Evolutionary conservation across 2,329 filamentous ascomycete species (phyloP), one percentile per base, ranked within the genome.

Genomic region (Aspergillus tamarii): DNA sequence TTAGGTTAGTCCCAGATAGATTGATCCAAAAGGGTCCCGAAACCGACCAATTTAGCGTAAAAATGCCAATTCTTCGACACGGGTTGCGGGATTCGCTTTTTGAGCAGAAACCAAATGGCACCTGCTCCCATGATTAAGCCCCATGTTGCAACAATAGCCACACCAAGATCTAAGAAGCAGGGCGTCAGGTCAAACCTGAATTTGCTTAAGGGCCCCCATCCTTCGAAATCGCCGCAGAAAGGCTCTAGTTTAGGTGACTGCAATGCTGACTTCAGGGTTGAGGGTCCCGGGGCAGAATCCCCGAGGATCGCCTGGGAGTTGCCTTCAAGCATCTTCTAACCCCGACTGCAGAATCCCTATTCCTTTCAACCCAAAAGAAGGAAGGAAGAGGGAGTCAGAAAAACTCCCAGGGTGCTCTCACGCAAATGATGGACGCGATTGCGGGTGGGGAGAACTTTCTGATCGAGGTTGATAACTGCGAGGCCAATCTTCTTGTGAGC

Each of bases 81-180:
- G 0, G 87, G 85, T 59, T 88, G 84, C 43, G 89, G 83, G 59
- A 87, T 85, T 73, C 88, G 90, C 78, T 87, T 91, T 70, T 84
- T 88, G 61, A 93, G 77, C 59, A 98, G 83, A 83, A 92, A 92
- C 88, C 90, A 94, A 48, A 96, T 81, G 34, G 94, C 93, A 53
- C 89, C 84, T 9, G 88, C 84, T 63, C 95, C 95, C 67, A 90
- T 85, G 28, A 97, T 61, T 28, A 97, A 83, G 19, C 94, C 94
- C 81, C 90, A 96, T 16, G 84, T 84, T 10, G 92, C 92, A 32
- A 97, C 91, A 1, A 85, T 81, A 39, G 91, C 88, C 64, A 98
- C 87, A 88, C 92, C 94, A 26, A 96, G 87, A 77, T 99, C 96
- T 72, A 98, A 89, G 76, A 99, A 99, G 83, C 95, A 99, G 46